A percentile compares a stretch with the other conserved stretches of the same genome.
phyloP scores from a whole-genome alignment of 106 monocot genomes.

The Chionographis japonica region DNA sequence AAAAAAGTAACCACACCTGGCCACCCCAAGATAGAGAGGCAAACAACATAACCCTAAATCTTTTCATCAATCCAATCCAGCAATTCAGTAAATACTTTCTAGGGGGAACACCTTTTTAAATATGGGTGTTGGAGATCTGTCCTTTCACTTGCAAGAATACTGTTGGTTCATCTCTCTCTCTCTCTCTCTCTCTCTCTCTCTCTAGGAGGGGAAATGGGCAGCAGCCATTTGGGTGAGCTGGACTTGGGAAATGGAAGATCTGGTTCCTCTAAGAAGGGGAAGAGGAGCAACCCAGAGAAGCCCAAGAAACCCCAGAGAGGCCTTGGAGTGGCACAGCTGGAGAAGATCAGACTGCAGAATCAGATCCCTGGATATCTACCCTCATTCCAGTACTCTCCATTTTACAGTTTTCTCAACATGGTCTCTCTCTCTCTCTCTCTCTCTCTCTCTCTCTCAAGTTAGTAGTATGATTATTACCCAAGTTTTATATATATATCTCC shows the following conservation, averaged over 20 bases:
- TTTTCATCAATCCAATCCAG: conserved; percentile 17
- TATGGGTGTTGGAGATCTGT: conserved; percentile 13
- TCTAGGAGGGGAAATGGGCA: conserved; percentile 17
- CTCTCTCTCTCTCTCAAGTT: neutral
- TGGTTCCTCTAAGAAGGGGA: conserved; percentile 34
- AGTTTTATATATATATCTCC: neutral
- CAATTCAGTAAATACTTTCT: conserved; percentile 20
- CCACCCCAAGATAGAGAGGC: neutral
- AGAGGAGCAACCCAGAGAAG: conserved; percentile 33
- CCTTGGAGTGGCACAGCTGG: conserved; percentile 72
- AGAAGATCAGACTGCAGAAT: conserved; percentile 62
- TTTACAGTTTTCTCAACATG: conserved; percentile 12
- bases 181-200: conserved; percentile 17
- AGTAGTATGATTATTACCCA: neutral
- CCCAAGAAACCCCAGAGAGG: conserved; percentile 63
- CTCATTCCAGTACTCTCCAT: conserved; percentile 7
- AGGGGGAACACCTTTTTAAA: conserved; percentile 7
- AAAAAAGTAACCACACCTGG: neutral
- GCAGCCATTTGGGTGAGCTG: conserved; percentile 22
- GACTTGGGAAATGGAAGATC: conserved; percentile 15
- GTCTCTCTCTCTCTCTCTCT: neutral
- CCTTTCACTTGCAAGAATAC: conserved; percentile 9
- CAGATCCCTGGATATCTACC: conserved; percentile 35
- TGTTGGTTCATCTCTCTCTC: conserved; percentile 12
- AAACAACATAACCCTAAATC: conserved; percentile 14